A percentile compares a stretch with the other conserved stretches of the same genome.
These are phyloP conservation scores for Scheffersomyces illinoinensis DNA, from an alignment of 1,139 yeast species.

Conservation along the genomic window DNA sequence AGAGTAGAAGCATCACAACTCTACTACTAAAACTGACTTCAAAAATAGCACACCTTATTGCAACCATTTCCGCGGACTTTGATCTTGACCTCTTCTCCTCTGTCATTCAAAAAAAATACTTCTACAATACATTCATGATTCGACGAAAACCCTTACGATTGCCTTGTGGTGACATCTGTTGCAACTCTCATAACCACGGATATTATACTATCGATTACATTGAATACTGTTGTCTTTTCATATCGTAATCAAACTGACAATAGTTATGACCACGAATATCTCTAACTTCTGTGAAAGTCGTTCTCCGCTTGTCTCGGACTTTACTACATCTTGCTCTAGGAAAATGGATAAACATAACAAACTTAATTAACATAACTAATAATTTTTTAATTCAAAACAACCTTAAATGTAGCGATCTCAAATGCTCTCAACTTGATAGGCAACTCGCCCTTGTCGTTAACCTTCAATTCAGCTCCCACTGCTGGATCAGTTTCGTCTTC, in stretches of 20 bases:
- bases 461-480: constrained; percentile 20
- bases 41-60: background rate
- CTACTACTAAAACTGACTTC: no score
- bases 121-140: background rate
- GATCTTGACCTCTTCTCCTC: background rate
- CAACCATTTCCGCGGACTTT: background rate
- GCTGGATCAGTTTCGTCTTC: constrained; percentile 52
- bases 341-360: background rate
- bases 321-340: background rate
- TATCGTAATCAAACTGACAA: background rate
- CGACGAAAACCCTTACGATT: background rate
- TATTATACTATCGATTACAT: no score
- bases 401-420: constrained; percentile 70
- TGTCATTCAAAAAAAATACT: background rate
- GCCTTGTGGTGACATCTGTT: no score
- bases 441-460: constrained; percentile 29
- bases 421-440: constrained; percentile 65
- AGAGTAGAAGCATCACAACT: background rate
- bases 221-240: background rate
- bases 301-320: background rate
- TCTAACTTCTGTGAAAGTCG: background rate
- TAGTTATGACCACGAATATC: background rate
- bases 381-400: constrained; percentile 31
- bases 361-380: background rate
- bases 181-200: background rate